These are phyloP conservation scores for Bryoerythrophyllum caledonicum DNA, from an alignment of 225 moss, liverwort and hornwort species.

Conservation along the genomic window DNA sequence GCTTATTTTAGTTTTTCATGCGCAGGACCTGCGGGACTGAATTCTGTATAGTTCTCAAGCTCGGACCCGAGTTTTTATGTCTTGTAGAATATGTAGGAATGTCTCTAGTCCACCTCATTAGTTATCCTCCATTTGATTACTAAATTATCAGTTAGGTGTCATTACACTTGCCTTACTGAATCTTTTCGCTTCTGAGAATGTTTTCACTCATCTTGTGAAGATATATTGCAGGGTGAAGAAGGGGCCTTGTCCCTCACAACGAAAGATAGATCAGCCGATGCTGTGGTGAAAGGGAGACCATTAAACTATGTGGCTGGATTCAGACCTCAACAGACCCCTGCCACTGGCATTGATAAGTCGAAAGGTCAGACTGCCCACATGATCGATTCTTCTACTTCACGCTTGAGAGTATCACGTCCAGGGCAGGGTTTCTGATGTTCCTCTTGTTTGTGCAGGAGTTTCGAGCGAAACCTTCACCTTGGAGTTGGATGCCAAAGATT, in stretches of 20 bases:
- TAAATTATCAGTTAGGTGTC: too few relatives aligned
- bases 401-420: not conserved
- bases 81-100: not conserved
- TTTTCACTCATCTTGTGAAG: not conserved
- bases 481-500: slow-evolving; percentile 64
- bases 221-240: slow-evolving; percentile 66
- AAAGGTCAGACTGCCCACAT: slow-evolving; percentile 44
- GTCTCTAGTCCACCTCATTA: not conserved
- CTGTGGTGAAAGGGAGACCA: slow-evolving; percentile 68
- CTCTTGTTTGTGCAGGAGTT: slow-evolving; percentile 42
- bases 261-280: slow-evolving; percentile 56
- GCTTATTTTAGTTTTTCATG: slow-evolving; percentile 1
- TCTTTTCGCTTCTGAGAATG: not conserved
- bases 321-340: slow-evolving; percentile 43
- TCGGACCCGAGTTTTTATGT: not conserved
- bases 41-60: not conserved
- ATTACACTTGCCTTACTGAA: not conserved
- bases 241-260: slow-evolving; percentile 80
- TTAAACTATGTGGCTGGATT: slow-evolving; percentile 78
- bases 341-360: slow-evolving; percentile 27
- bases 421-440: slow-evolving; percentile 12
- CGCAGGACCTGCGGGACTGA: not conserved
- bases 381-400: not conserved
- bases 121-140: too few relatives aligned
- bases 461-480: slow-evolving; percentile 67